Evolutionary conservation across 768 basidiomycete species (phyloP).

Genomic region (Auriculariales sp.): DNA sequence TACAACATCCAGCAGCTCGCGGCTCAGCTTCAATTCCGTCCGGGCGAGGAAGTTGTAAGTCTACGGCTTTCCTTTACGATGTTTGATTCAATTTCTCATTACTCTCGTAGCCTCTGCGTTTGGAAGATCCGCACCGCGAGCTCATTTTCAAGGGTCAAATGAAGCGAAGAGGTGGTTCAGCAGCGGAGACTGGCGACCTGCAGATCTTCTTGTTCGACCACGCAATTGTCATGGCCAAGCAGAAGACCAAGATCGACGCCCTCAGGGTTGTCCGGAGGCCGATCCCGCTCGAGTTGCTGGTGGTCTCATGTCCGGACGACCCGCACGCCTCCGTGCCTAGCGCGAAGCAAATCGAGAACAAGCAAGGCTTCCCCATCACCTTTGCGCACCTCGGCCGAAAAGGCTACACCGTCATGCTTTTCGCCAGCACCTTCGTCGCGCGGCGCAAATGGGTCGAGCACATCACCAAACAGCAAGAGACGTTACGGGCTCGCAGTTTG

Average conservation of each 20-base stretch:
- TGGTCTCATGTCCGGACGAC: slow-evolving; percentile 70
- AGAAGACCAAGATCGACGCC: slow-evolving; percentile 85
- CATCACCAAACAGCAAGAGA: slow-evolving; percentile 80
- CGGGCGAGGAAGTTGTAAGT: slow-evolving; percentile 79
- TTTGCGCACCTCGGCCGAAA: slow-evolving; percentile 90
- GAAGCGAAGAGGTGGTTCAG: slow-evolving; percentile 63
- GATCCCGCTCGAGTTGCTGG: slow-evolving; percentile 85
- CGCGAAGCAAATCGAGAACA: slow-evolving; percentile 32
- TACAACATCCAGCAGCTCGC: slow-evolving; percentile 93
- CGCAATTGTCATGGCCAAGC: slow-evolving; percentile 84
- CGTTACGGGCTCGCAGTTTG: slow-evolving; percentile 66
- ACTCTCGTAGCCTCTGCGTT: slow-evolving; percentile 52
- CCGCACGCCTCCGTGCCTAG: slow-evolving; percentile 14
- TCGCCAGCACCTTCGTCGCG: slow-evolving; percentile 71
- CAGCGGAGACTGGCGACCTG: slow-evolving; percentile 74
- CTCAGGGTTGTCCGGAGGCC: slow-evolving; percentile 89
- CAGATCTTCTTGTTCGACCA: slow-evolving; percentile 95
- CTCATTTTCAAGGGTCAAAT: slow-evolving; percentile 82
- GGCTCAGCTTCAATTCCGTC: slow-evolving; percentile 78
- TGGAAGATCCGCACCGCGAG: slow-evolving; percentile 80
- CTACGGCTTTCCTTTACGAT: neutral
- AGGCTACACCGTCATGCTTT: slow-evolving; percentile 81
- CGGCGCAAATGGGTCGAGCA: slow-evolving; percentile 91
- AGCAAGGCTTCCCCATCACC: slow-evolving; percentile 82
- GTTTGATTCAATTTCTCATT: neutral